Evolutionary conservation across 2,329 filamentous ascomycete genomes (phyloP).

Genomic region (Thielaviopsis ethacetica): DNA sequence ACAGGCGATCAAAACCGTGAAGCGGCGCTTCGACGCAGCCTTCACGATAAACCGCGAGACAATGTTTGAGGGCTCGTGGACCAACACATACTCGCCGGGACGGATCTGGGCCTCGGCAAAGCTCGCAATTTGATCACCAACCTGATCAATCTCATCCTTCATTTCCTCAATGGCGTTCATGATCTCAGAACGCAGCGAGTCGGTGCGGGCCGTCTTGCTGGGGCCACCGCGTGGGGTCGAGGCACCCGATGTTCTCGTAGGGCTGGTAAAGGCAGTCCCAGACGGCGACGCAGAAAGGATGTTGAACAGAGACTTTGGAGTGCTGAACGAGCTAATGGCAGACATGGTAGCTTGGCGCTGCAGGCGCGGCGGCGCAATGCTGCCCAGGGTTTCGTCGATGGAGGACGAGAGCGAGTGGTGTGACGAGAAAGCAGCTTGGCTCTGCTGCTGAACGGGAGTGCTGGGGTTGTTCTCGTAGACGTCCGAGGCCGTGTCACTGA

Average conservation of each 20-base stretch:
- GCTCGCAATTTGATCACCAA: slow-evolving; percentile 81
- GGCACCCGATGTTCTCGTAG: slow-evolving; percentile 30
- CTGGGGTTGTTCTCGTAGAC: slow-evolving; percentile 25
- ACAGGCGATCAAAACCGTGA: slow-evolving; percentile 75
- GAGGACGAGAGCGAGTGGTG: slow-evolving; percentile 12
- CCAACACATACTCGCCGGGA: slow-evolving; percentile 80
- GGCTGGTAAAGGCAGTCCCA: slow-evolving; percentile 43
- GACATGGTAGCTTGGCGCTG: slow-evolving; percentile 27
- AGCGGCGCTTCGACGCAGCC: slow-evolving; percentile 76
- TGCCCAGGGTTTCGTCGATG: slow-evolving; percentile 13
- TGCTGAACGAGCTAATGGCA: slow-evolving; percentile 46
- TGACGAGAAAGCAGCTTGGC: slow-evolving; percentile 18
- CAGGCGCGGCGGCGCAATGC: slow-evolving; percentile 9
- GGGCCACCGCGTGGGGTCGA: slow-evolving; percentile 32
- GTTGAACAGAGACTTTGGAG: slow-evolving; percentile 70
- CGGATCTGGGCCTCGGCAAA: slow-evolving; percentile 86
- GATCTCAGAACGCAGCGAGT: slow-evolving; percentile 75
- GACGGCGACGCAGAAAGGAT: slow-evolving; percentile 42
- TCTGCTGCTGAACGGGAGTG: slow-evolving; percentile 18
- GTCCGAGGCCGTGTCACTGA: slow-evolving; percentile 35
- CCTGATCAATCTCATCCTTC: slow-evolving; percentile 83
- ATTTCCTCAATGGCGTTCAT: slow-evolving; percentile 91
- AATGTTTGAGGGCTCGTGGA: slow-evolving; percentile 69
- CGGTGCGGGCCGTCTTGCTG: slow-evolving; percentile 20
- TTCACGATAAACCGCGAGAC: slow-evolving; percentile 81